phyloP scores from a whole-genome alignment of 2,329 filamentous ascomycete species.

The Exophiala sp. region DNA sequence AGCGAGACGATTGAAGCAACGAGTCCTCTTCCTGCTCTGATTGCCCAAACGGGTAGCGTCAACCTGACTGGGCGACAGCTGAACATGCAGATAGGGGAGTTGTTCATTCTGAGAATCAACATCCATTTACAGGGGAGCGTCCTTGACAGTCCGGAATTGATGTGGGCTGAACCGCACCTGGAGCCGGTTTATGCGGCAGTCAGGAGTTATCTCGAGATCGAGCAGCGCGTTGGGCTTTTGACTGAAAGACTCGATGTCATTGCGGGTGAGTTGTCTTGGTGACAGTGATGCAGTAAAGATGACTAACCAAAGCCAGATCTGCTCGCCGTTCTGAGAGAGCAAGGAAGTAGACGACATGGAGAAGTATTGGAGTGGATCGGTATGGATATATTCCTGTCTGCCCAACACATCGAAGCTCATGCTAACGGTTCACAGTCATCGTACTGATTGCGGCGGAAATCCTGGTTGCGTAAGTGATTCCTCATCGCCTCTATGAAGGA shows the following conservation, averaged over 20 bases:
- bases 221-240: conserved; percentile 81
- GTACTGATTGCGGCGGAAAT: conserved; percentile 94
- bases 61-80: conserved; percentile 81
- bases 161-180: conserved; percentile 96
- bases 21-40: conserved; percentile 87
- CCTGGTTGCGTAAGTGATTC: conserved; percentile 57
- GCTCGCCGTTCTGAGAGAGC: conserved; percentile 87
- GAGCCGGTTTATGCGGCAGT: conserved; percentile 96
- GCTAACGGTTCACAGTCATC: conserved; percentile 58
- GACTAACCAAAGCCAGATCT: conserved; percentile 54
- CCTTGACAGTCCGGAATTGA: conserved; percentile 91
- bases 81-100: conserved; percentile 98
- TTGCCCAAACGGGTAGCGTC: conserved; percentile 87
- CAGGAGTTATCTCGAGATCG: conserved; percentile 93
- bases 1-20: conserved; percentile 89
- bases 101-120: conserved; percentile 95
- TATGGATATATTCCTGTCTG: conserved; percentile 41
- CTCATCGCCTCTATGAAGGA: not conserved
- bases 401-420: not conserved
- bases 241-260: conserved; percentile 91
- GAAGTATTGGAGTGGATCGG: conserved; percentile 87
- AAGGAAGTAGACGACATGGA: conserved; percentile 86
- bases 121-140: conserved; percentile 97
- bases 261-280: conserved; percentile 28
- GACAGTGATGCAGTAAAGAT: not conserved